phyloP scores from a whole-genome alignment of 805 yeast genomes.

The Tetrapisispora fleetii region DNA sequence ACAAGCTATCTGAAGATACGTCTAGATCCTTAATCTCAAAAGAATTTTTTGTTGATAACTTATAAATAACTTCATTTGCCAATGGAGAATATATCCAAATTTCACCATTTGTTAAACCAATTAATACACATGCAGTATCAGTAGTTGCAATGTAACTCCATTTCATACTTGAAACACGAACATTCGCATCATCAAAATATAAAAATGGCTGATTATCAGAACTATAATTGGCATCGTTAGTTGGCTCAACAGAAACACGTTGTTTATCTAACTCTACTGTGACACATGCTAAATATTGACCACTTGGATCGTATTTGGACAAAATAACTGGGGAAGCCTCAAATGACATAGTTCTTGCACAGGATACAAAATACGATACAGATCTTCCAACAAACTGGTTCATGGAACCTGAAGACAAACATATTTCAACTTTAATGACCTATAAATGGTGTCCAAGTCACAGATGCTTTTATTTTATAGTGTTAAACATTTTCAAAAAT shows the following conservation, averaged over 20 bases:
- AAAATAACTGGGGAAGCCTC: constrained; percentile 12
- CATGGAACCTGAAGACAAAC: no score
- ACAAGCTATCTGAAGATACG: constrained; percentile 32
- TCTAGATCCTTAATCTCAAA: constrained; percentile 43
- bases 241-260: constrained; percentile 53
- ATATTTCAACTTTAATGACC: no score
- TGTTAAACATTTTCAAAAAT: not conserved
- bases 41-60: constrained; percentile 38
- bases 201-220: constrained; percentile 31
- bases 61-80: constrained; percentile 45
- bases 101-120: constrained; percentile 59
- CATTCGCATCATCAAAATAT: constrained; percentile 18
- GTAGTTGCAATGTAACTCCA: constrained; percentile 20
- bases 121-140: constrained; percentile 41
- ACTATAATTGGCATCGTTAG: constrained; percentile 30
- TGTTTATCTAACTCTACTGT: constrained; percentile 62
- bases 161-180: constrained; percentile 15
- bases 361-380: no score
- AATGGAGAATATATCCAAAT: constrained; percentile 59
- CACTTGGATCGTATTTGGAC: constrained; percentile 51
- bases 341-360: constrained; percentile 1
- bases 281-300: constrained; percentile 55
- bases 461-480: not conserved
- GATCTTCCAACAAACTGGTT: no score
- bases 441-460: no score